These are phyloP conservation scores for Chlamydomonas sphaeroides DNA, from an alignment of 139 green algal species.

Conservation along the genomic window DNA sequence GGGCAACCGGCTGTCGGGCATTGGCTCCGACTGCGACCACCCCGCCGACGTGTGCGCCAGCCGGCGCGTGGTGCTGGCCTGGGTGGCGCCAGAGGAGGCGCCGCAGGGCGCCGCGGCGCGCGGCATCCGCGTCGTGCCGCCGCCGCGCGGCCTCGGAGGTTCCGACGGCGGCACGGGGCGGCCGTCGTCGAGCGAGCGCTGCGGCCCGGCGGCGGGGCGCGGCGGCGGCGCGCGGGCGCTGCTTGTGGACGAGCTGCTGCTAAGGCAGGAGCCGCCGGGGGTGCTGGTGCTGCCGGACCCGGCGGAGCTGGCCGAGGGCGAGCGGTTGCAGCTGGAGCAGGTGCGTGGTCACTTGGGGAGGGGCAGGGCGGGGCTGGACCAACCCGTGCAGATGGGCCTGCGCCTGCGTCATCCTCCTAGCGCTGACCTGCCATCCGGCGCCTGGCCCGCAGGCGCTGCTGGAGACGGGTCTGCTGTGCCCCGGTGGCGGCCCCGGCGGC, in stretches of 20 bases:
- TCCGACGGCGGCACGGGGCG: background rate
- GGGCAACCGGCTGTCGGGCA: slow-evolving; percentile 69
- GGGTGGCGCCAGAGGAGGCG: slow-evolving; percentile 19
- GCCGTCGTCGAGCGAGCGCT: slow-evolving; percentile 29
- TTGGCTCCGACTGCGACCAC: slow-evolving; percentile 80
- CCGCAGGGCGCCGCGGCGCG: slow-evolving; percentile 17
- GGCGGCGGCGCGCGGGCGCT: slow-evolving; percentile 35
- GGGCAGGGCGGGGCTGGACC: too few relatives aligned
- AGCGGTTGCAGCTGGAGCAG: slow-evolving; percentile 49
- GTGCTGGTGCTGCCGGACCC: slow-evolving; percentile 79
- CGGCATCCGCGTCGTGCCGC: background rate
- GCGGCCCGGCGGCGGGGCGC: slow-evolving; percentile 14
- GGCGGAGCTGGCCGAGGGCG: slow-evolving; percentile 39
- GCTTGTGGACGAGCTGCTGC: slow-evolving; percentile 74
- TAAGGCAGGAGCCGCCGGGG: slow-evolving; percentile 68
- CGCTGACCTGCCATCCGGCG: too few relatives aligned
- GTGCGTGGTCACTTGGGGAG: too few relatives aligned
- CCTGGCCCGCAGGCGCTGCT: slow-evolving; percentile 6
- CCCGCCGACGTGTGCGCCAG: slow-evolving; percentile 61
- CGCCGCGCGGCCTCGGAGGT: background rate
- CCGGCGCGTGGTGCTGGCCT: slow-evolving; percentile 13
- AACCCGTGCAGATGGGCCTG: too few relatives aligned
- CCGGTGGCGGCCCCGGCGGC: slow-evolving; percentile 29
- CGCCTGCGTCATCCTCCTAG: too few relatives aligned
- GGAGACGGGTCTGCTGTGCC: slow-evolving; percentile 2